phyloP scores from a whole-genome alignment of 2,329 filamentous ascomycete species.

The Trichoderma polysporum region DNA sequence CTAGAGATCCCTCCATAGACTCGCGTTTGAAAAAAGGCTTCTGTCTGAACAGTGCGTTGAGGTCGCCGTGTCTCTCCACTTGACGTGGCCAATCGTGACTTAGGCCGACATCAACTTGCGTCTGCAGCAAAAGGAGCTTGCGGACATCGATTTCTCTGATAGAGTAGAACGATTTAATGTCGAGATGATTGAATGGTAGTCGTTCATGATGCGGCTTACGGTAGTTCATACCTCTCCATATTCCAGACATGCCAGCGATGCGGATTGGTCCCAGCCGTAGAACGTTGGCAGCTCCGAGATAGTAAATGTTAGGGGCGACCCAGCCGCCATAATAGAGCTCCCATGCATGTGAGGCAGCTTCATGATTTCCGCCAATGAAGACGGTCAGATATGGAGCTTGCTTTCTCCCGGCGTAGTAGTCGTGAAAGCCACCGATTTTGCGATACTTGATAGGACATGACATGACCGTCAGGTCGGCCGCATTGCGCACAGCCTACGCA shows the following conservation, averaged over 20 bases:
- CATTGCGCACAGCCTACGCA: constrained; percentile 76
- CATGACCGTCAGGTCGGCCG: constrained; percentile 82
- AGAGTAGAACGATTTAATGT: constrained; percentile 83
- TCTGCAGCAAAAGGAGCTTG: constrained; percentile 80
- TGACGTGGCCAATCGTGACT: constrained; percentile 94
- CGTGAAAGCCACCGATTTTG: constrained; percentile 84
- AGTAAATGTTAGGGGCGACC: constrained; percentile 97
- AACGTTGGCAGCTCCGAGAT: constrained; percentile 89
- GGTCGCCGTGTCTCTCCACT: constrained; percentile 77
- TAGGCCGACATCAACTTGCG: constrained; percentile 85
- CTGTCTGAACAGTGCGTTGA: constrained; percentile 63
- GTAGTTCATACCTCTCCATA: constrained; percentile 92
- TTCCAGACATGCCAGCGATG: constrained; percentile 87
- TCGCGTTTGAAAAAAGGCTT: constrained; percentile 78
- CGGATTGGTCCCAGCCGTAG: constrained; percentile 79
- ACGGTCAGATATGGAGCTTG: constrained; percentile 84
- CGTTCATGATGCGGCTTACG: constrained; percentile 79
- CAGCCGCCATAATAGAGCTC: constrained; percentile 96
- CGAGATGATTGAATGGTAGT: constrained; percentile 75
- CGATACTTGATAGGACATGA: constrained; percentile 88
- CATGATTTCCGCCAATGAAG: constrained; percentile 93
- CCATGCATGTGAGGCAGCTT: constrained; percentile 85
- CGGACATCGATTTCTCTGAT: constrained; percentile 86
- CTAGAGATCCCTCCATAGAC: constrained; percentile 71
- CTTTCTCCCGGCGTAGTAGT: constrained; percentile 81